Evolutionary conservation across 805 yeast genomes (phyloP).

Genomic region (Candida golubevii): DNA sequence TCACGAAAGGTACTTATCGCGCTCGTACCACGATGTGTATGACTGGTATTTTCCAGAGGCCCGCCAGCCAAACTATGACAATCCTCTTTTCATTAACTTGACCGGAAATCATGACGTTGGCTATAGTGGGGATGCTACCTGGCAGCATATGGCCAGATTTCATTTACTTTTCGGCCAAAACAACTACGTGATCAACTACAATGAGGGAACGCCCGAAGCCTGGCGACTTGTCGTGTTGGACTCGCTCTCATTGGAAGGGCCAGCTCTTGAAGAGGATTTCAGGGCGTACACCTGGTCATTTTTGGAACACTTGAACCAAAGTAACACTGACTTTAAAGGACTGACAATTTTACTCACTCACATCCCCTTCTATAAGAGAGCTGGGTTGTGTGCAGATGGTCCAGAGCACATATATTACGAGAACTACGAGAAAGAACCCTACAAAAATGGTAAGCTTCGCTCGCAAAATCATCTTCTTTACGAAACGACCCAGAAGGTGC

Average conservation of each 20-base stretch:
- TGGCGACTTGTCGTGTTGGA: conserved; percentile 89
- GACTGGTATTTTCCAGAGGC: conserved; percentile 53
- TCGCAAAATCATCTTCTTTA: conserved; percentile 81
- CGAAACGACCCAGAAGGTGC: conserved; percentile 61
- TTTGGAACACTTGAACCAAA: conserved; percentile 52
- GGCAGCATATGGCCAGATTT: conserved; percentile 84
- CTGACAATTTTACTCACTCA: conserved; percentile 83
- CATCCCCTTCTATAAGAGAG: conserved; percentile 79
- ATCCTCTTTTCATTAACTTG: conserved; percentile 72
- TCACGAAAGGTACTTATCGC: conserved; percentile 28
- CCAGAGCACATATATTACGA: conserved; percentile 54
- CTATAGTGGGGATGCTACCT: conserved; percentile 89
- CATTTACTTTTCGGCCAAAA: conserved; percentile 73
- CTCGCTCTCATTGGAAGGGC: conserved; percentile 83
- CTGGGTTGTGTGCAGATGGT: conserved; percentile 84
- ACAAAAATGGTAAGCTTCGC: conserved; percentile 65
- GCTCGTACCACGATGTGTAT: conserved; percentile 51
- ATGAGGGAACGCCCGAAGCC: conserved; percentile 58
- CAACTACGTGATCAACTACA: conserved; percentile 75
- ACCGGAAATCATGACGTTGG: conserved; percentile 98
- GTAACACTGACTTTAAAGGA: conserved; percentile 54
- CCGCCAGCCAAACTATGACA: conserved; percentile 37
- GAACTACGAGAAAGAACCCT: conserved; percentile 55
- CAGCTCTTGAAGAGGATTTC: conserved; percentile 73
- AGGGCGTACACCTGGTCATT: conserved; percentile 68